Evolutionary conservation across 73 alveolate genomes (phyloP).

Genomic region (Paramecium biaurelia): DNA sequence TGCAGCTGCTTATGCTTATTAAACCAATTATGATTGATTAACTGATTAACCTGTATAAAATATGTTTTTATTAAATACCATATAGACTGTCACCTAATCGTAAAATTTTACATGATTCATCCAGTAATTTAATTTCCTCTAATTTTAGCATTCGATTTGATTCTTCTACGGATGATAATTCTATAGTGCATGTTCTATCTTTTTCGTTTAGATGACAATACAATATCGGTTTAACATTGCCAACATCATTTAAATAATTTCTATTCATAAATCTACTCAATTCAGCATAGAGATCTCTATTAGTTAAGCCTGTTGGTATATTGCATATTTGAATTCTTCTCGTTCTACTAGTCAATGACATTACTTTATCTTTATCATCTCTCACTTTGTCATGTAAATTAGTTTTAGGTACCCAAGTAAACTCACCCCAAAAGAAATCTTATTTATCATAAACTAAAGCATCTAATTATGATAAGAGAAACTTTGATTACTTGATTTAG

Average conservation of each 20-base stretch:
- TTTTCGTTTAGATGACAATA: slow-evolving; percentile 40
- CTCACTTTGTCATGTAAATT: slow-evolving; percentile 46
- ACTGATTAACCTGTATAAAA: slow-evolving; percentile 4
- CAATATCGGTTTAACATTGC: slow-evolving; percentile 27
- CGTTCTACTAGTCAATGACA: slow-evolving; percentile 58
- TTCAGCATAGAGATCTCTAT: slow-evolving; percentile 46
- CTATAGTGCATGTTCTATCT: slow-evolving; percentile 44
- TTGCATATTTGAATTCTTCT: slow-evolving; percentile 44
- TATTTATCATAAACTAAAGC: slow-evolving; percentile 12
- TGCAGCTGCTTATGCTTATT: slow-evolving; percentile 56
- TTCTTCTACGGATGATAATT: slow-evolving; percentile 44
- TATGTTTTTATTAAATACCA: not conserved
- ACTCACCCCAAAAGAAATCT: slow-evolving; percentile 48
- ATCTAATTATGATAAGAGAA: not conserved
- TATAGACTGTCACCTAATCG: slow-evolving; percentile 35
- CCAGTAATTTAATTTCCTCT: not conserved
- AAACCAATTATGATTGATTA: slow-evolving; percentile 38
- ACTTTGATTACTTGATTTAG: slow-evolving; percentile 27
- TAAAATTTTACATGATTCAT: slow-evolving; percentile 31
- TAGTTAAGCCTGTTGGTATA: slow-evolving; percentile 40
- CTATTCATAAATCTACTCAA: slow-evolving; percentile 50
- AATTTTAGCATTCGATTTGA: slow-evolving; percentile 31
- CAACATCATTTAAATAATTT: slow-evolving; percentile 40
- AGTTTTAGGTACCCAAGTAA: slow-evolving; percentile 52
- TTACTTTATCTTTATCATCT: slow-evolving; percentile 51